phyloP scores from a whole-genome alignment of 1,284 basidiomycete genomes.

The Fomes fomentarius region DNA sequence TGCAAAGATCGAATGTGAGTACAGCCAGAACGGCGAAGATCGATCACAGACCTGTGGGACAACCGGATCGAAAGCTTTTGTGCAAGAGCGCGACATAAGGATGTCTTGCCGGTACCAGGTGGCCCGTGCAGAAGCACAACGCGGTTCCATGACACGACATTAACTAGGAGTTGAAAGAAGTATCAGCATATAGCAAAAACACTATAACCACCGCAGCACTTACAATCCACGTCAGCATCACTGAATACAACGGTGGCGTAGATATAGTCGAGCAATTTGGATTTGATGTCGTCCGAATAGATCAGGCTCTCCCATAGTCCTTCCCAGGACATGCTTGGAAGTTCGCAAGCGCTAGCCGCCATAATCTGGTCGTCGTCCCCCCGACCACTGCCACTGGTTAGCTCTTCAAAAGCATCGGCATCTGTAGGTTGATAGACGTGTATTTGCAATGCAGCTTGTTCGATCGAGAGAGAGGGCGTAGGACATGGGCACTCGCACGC shows the following conservation, averaged over 20 bases:
- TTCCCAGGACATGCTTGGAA: slow-evolving; percentile 84
- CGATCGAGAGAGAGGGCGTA: slow-evolving; percentile 55
- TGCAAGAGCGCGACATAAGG: slow-evolving; percentile 90
- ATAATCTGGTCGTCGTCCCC: slow-evolving; percentile 78
- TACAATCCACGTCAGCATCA: slow-evolving; percentile 87
- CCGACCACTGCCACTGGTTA: slow-evolving; percentile 63
- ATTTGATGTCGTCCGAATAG: slow-evolving; percentile 89
- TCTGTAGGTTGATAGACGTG: slow-evolving; percentile 87
- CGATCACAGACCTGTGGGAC: slow-evolving; percentile 66
- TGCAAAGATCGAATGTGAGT: slow-evolving; percentile 34
- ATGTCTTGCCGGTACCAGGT: slow-evolving; percentile 98
- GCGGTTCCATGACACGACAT: slow-evolving; percentile 94
- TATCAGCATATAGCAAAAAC: too few species aligned
- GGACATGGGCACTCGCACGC: slow-evolving; percentile 71
- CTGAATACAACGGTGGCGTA: slow-evolving; percentile 91
- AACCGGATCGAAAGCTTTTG: slow-evolving; percentile 95
- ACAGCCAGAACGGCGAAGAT: background rate
- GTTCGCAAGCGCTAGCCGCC: slow-evolving; percentile 85
- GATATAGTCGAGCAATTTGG: slow-evolving; percentile 90
- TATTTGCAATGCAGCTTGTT: slow-evolving; percentile 69
- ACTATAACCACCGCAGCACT: slow-evolving; percentile 36
- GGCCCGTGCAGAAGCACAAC: slow-evolving; percentile 95
- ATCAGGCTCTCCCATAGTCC: slow-evolving; percentile 93
- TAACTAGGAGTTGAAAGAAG: too few species aligned
- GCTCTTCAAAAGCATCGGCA: slow-evolving; percentile 76